Evolutionary conservation across 2,329 filamentous ascomycete species (phyloP).

Genomic region (Penicillium thymicola): DNA sequence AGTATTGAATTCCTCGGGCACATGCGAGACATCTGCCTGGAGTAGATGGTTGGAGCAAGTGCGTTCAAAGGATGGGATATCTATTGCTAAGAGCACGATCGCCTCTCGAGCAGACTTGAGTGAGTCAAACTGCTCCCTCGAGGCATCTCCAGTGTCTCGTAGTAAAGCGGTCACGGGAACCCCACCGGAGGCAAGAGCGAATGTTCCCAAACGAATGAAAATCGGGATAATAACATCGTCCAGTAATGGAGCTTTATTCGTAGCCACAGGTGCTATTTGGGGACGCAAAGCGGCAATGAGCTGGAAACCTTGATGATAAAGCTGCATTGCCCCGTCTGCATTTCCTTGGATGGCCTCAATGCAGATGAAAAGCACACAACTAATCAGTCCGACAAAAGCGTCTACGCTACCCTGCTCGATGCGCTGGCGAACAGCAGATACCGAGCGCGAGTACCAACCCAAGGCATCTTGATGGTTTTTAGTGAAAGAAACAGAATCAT

Average conservation of each 20-base stretch:
- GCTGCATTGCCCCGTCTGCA: constrained; percentile 25
- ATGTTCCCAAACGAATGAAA: constrained; percentile 28
- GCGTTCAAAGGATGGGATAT: constrained; percentile 24
- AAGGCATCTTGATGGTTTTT: constrained; percentile 27
- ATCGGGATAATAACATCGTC: constrained; percentile 29
- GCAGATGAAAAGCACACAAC: constrained; percentile 34
- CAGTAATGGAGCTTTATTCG: constrained; percentile 15
- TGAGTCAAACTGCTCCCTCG: constrained; percentile 13
- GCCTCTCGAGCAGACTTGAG: constrained; percentile 27
- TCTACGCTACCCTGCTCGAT: constrained; percentile 26
- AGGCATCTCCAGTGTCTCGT: constrained; percentile 10
- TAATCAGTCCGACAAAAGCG: constrained; percentile 30
- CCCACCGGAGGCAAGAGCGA: constrained; percentile 16
- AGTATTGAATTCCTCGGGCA: constrained; percentile 15
- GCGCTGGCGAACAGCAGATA: constrained; percentile 25
- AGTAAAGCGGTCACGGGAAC: constrained; percentile 13
- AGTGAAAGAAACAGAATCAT: background rate
- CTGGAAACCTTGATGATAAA: constrained; percentile 30
- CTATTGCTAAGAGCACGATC: constrained; percentile 23
- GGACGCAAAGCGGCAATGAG: constrained; percentile 24
- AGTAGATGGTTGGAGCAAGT: constrained; percentile 18
- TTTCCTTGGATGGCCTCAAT: constrained; percentile 31
- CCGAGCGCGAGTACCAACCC: constrained; percentile 32
- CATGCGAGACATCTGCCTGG: background rate
- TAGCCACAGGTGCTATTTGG: constrained; percentile 5